Base-by-base conservation (phyloP, 1,284 basidiomycete species). In the Sanghuangporus sanghuang region DNA sequence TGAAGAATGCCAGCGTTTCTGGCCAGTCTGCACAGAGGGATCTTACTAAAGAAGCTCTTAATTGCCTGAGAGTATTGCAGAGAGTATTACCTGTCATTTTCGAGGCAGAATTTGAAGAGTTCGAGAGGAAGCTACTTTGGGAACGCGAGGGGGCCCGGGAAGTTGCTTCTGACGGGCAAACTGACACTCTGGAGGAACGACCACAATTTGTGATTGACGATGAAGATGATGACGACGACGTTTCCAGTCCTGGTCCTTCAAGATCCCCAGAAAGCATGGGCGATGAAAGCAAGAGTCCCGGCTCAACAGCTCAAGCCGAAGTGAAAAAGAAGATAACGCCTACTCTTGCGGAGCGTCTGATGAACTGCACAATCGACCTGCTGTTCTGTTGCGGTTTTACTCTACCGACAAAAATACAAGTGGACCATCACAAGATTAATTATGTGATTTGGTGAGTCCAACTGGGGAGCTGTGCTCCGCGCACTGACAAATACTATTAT, bases 351-450 rank as follows among this genome's bases (percentile, higher is more conserved):
- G 92, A 95, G 71, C 81, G 84, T 66, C 76, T 96, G 32, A 90
- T 96, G 69, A 85, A 81, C 68, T 86, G 87, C 66, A 77, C 92
- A 6, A 83, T 94, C 65, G 94, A 96, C 72, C 78, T 96, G 35
- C 75, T 96, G 44, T 97, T 96, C 74, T 94, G 92, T 71, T 95
- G 92, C 69, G 93, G 92, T 11, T 96, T 96, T 72, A 96, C 92
- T 0, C 78, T 96, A 14, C 92, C 94, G 6, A 83, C 84, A 39
- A 87, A 84, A 71, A 81, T 93, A 44, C 86, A 90, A 70, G 85
- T 87, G 46, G 89, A 91, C 71, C 85, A 88, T 68, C 83, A 94
- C 72, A 94, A 95, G 76, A 90, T 96, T 64, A 92, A 93, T 73
- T 90, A 92, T 76, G 79, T 89, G 16, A 93, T 92, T 57, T 93